Evolutionary conservation across 441 rosid species (phyloP).

Genomic region (Adansonia rubrostipa): DNA sequence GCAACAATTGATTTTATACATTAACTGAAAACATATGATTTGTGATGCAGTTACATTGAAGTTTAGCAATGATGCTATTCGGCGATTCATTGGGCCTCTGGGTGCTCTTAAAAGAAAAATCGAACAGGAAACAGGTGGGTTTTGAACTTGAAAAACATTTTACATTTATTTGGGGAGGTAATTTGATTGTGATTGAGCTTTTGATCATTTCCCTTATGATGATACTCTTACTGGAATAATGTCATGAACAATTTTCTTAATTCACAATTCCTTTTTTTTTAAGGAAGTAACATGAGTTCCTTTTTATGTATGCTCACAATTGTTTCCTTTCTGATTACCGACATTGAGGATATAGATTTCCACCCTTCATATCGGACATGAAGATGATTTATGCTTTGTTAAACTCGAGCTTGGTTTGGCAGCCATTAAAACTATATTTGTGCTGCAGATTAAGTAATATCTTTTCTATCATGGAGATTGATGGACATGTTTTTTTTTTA

Average conservation of each 20-base stretch:
- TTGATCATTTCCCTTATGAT: neutral
- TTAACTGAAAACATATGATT: slow-evolving; percentile 32
- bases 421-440: neutral
- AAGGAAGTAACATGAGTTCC: neutral
- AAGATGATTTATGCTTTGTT: slow-evolving; percentile 15
- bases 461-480: slow-evolving; percentile 11
- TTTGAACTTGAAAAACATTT: slow-evolving; percentile 28
- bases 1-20: slow-evolving; percentile 19
- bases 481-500: neutral
- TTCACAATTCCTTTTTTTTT: neutral
- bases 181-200: slow-evolving; percentile 10
- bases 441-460: slow-evolving; percentile 4
- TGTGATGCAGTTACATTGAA: slow-evolving; percentile 67
- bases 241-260: neutral
- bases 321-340: neutral
- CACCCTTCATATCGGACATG: slow-evolving; percentile 15
- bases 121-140: slow-evolving; percentile 92
- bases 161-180: slow-evolving; percentile 10
- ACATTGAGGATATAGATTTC: slow-evolving; percentile 5
- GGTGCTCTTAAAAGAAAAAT: slow-evolving; percentile 79
- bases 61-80: slow-evolving; percentile 83
- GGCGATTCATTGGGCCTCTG: slow-evolving; percentile 86
- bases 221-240: slow-evolving; percentile 10
- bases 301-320: neutral
- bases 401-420: neutral